Percentiles rank a stretch among this genome's conserved stretches.
Evolutionary conservation across 208 protist species (phyloP).

Genomic region (Leishmania tarentolae): DNA sequence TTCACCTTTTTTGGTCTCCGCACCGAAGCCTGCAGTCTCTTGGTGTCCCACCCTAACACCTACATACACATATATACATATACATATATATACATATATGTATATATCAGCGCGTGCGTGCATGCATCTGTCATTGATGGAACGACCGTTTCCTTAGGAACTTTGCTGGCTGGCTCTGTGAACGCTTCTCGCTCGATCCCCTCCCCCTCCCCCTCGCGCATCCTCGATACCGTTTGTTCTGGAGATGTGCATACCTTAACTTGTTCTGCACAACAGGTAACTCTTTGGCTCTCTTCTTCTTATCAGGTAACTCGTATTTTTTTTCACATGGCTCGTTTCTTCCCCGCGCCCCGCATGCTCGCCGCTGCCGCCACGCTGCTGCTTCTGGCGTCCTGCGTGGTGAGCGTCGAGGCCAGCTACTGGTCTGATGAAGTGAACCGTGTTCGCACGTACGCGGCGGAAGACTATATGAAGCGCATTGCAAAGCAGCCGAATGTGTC

Average conservation of each 20-base stretch:
- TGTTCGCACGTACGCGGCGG: conserved; percentile 43
- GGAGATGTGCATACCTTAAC: not conserved
- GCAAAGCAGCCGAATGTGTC: conserved; percentile 40
- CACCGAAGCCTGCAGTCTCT: not conserved
- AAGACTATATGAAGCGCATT: conserved; percentile 54
- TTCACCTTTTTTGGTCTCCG: not conserved
- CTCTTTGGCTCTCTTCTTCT: not conserved
- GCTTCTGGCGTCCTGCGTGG: conserved; percentile 11
- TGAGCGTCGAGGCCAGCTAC: conserved; percentile 32
- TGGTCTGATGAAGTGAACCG: conserved; percentile 51
- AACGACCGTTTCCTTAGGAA: not conserved
- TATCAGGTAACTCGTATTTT: not conserved
- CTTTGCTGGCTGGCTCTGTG: not conserved
- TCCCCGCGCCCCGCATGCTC: conserved; percentile 1
- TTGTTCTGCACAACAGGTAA: not conserved
- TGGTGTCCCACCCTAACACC: not conserved
- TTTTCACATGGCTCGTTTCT: conserved; percentile 11
- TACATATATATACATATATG: not conserved
- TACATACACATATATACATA: not conserved
- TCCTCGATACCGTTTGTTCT: not conserved
- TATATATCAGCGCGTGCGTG: not conserved
- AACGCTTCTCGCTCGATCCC: not conserved
- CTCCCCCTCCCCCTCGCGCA: not conserved
- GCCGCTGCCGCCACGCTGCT: conserved; percentile 14
- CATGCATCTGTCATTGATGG: not conserved